A percentile compares a stretch with the other conserved stretches of the same genome.
Evolutionary conservation across 768 basidiomycete genomes (phyloP).

Genomic region (Hericium erinaceus): DNA sequence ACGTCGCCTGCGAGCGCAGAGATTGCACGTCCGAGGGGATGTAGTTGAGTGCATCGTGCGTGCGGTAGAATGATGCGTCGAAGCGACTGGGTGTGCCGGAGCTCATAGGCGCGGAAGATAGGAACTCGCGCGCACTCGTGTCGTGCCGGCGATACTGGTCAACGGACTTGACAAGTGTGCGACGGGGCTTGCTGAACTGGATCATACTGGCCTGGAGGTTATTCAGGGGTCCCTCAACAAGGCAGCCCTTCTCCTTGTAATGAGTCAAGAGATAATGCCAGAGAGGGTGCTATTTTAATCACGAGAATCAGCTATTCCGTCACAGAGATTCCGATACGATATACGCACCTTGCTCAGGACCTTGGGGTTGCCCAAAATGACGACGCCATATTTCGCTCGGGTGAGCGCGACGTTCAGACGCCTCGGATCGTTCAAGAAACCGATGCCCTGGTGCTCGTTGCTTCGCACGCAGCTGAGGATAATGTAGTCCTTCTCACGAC

Average conservation of each 20-base stretch:
- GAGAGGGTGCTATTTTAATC: constrained; percentile 70
- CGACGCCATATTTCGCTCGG: constrained; percentile 95
- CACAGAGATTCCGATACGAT: neutral
- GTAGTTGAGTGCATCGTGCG: constrained; percentile 87
- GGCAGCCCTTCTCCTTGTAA: constrained; percentile 90
- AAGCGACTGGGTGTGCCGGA: constrained; percentile 92
- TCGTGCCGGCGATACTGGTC: constrained; percentile 92
- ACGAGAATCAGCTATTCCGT: constrained; percentile 8
- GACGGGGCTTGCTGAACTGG: constrained; percentile 95
- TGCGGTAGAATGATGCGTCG: constrained; percentile 91
- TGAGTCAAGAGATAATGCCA: constrained; percentile 98
- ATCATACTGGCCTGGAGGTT: constrained; percentile 99
- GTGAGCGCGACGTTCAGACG: constrained; percentile 95
- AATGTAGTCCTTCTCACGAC: constrained; percentile 99
- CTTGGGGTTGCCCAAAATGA: constrained; percentile 99
- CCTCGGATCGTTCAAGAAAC: constrained; percentile 96
- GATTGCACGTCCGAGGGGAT: constrained; percentile 96
- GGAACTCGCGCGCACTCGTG: constrained; percentile 78
- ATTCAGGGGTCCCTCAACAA: constrained; percentile 94
- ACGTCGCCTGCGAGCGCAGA: constrained; percentile 91
- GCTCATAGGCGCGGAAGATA: constrained; percentile 26
- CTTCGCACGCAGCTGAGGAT: constrained; percentile 95
- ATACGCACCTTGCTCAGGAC: constrained; percentile 88
- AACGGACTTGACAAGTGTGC: constrained; percentile 81
- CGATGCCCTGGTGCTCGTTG: constrained; percentile 99